A percentile compares a stretch with the other conserved stretches of the same genome.
Evolutionary conservation across 176 grass and related monocot genomes (phyloP).

Genomic region (Eleusine coracana): DNA sequence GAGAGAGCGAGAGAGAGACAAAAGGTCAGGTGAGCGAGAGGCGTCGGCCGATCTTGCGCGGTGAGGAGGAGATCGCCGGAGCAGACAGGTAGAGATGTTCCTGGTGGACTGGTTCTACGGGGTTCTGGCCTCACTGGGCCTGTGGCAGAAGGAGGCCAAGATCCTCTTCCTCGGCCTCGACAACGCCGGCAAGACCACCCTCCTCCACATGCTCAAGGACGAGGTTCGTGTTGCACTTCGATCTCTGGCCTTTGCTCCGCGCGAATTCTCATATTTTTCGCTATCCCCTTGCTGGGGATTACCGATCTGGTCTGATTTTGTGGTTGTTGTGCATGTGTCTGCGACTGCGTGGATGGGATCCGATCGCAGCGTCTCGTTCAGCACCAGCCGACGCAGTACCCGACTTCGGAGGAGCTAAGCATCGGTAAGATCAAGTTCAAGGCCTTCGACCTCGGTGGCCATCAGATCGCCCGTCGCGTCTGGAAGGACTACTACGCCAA

Average conservation of each 20-base stretch:
- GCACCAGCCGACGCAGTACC: conserved; percentile 75
- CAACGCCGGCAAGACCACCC: conserved; percentile 69
- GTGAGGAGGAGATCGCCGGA: conserved; percentile 35
- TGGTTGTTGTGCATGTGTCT: background rate
- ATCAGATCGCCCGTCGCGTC: conserved; percentile 72
- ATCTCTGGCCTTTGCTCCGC: background rate
- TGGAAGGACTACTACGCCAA: conserved; percentile 71
- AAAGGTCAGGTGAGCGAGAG: background rate
- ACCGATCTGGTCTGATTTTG: conserved; percentile 16
- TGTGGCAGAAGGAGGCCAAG: conserved; percentile 70
- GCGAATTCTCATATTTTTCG: background rate
- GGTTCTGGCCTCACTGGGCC: conserved; percentile 62
- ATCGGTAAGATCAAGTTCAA: conserved; percentile 74
- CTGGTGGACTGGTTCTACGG: conserved; percentile 66
- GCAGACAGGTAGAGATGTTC: conserved; percentile 40
- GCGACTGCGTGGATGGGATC: background rate
- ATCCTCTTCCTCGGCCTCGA: conserved; percentile 71
- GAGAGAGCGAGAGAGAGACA: background rate
- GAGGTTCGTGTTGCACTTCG: conserved; percentile 35
- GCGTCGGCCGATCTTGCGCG: conserved; percentile 12
- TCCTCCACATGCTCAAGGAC: conserved; percentile 64
- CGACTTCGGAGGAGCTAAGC: conserved; percentile 69
- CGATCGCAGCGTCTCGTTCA: conserved; percentile 57
- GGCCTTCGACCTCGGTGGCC: conserved; percentile 65
- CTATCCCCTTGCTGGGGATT: background rate